phyloP scores from a whole-genome alignment of 225 moss, liverwort and hornwort species.

The Pseudoscleropodium purum region DNA sequence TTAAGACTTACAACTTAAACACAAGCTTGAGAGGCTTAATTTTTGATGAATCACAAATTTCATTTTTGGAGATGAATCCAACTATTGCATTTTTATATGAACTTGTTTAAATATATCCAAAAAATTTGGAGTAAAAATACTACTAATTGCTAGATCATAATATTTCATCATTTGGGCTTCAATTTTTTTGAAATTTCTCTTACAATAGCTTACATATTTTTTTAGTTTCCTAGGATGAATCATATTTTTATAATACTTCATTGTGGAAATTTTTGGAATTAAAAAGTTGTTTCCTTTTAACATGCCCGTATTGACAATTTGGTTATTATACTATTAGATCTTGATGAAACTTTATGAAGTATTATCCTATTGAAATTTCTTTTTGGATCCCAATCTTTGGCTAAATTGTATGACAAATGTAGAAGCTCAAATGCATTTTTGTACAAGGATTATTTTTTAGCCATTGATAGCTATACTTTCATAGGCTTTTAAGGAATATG shows the following conservation, averaged over 20 bases:
- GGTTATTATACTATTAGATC: background rate
- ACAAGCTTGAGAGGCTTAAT: fast-evolving
- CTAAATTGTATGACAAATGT: background rate
- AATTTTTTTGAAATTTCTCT: background rate
- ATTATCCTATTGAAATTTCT: background rate
- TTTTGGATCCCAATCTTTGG: background rate
- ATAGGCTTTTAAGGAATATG: too few species aligned
- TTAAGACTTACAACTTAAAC: background rate
- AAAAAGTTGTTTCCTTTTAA: background rate
- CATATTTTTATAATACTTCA: background rate
- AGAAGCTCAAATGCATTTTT: background rate
- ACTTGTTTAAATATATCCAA: background rate
- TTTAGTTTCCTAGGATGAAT: background rate
- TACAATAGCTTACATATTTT: background rate
- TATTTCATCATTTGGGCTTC: background rate
- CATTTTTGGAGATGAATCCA: background rate
- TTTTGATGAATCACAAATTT: background rate
- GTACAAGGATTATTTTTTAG: background rate
- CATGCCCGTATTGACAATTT: background rate
- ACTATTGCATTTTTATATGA: background rate
- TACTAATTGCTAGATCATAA: background rate
- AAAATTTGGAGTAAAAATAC: background rate
- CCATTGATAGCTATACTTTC: background rate
- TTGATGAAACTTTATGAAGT: background rate
- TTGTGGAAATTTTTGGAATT: background rate